These are phyloP conservation scores for Citrullus colocynthis DNA, from an alignment of 306 rosid genomes.

Conservation along the genomic window DNA sequence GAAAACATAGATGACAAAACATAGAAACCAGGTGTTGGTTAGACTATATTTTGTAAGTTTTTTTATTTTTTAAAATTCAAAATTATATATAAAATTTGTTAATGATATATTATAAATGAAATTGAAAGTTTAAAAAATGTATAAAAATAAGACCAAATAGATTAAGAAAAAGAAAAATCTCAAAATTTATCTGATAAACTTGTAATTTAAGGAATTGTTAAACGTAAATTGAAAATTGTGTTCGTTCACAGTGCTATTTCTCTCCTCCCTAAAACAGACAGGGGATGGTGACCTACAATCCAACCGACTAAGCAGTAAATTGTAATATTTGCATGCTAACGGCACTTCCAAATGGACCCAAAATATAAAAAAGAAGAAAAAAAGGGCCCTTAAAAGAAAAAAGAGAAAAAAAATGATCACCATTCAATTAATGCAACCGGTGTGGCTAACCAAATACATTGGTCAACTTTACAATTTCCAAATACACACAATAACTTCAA, in stretches of 20 bases:
- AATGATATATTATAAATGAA: too few species aligned
- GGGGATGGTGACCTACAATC: slow-evolving; percentile 52
- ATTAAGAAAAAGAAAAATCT: too few species aligned
- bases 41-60: too few species aligned
- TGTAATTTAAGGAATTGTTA: too few species aligned
- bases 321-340: not conserved
- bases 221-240: not conserved
- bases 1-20: too few species aligned
- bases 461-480: slow-evolving; percentile 21
- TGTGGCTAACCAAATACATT: slow-evolving; percentile 42
- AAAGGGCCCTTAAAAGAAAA: too few species aligned
- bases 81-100: too few species aligned
- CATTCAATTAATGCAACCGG: slow-evolving; percentile 45
- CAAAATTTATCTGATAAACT: too few species aligned
- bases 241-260: not conserved
- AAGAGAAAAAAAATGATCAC: not conserved
- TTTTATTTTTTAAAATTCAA: too few species aligned
- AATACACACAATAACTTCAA: slow-evolving; percentile 4
- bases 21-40: too few species aligned
- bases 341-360: not conserved
- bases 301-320: slow-evolving; percentile 26
- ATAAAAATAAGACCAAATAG: too few species aligned
- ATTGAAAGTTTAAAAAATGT: too few species aligned
- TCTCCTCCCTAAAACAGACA: not conserved
- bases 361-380: not conserved